A percentile compares a stretch with the other conserved stretches of the same genome.
phyloP scores from a whole-genome alignment of 2,329 filamentous ascomycete species.

The Ophiostoma australiae region DNA sequence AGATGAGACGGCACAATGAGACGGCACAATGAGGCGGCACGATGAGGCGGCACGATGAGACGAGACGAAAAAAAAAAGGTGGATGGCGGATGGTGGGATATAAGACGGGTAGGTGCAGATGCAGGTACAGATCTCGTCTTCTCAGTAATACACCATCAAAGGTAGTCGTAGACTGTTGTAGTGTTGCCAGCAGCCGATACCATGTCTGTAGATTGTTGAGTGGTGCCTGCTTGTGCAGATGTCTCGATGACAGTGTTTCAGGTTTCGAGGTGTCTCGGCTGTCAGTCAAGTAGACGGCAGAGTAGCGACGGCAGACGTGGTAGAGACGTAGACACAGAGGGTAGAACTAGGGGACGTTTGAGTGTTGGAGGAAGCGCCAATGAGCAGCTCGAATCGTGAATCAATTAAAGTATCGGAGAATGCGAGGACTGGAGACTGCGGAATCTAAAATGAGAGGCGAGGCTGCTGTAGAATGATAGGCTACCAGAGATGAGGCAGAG shows the following conservation, averaged over 20 bases:
- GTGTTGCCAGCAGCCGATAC: neutral
- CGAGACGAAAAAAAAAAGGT: neutral
- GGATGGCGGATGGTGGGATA: neutral
- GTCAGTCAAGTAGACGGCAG: neutral
- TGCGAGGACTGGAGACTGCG: neutral
- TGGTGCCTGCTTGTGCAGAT: neutral
- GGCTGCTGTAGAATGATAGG: neutral
- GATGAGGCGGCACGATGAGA: too few relatives aligned
- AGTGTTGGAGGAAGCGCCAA: neutral
- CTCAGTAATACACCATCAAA: neutral
- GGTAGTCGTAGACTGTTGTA: neutral
- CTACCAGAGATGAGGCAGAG: neutral
- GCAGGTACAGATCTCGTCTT: slow-evolving; percentile 4
- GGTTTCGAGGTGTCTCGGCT: neutral
- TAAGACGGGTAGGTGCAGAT: slow-evolving; percentile 9
- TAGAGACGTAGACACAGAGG: neutral
- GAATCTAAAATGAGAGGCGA: neutral
- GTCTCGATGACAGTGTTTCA: neutral
- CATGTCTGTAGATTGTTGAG: neutral
- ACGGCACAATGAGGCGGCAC: too few relatives aligned
- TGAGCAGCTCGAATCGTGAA: neutral
- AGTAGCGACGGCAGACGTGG: neutral
- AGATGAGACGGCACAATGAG: too few relatives aligned
- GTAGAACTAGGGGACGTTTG: neutral
- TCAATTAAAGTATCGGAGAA: neutral